These are phyloP conservation scores for Zea luxurians DNA, from an alignment of 176 grass and related monocot species.

Conservation along the genomic window DNA sequence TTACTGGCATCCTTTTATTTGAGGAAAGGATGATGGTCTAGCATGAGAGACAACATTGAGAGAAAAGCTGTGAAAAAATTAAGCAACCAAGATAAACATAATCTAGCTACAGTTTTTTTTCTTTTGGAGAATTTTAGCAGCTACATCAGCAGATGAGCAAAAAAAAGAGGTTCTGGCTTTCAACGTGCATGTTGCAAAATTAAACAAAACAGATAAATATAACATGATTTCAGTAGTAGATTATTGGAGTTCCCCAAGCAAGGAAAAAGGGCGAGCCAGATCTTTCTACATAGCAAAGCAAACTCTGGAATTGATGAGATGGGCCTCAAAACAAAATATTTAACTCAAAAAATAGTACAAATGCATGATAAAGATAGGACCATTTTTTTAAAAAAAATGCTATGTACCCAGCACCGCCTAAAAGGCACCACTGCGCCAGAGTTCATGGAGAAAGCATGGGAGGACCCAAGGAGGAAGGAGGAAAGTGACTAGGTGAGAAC, in stretches of 20 bases:
- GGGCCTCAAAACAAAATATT: neutral
- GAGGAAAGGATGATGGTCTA: slow-evolving; percentile 57
- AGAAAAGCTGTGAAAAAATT: slow-evolving; percentile 30
- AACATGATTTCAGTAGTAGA: neutral
- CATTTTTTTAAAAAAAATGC: neutral
- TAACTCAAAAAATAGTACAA: neutral
- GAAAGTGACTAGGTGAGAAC: neutral
- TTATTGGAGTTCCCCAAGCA: no score
- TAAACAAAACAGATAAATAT: slow-evolving; percentile 8
- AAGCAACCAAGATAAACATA: slow-evolving; percentile 9
- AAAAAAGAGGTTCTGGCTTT: neutral
- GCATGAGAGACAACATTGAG: slow-evolving; percentile 39
- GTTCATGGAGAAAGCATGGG: neutral
- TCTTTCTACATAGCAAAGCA: slow-evolving; percentile 9
- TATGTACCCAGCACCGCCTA: neutral
- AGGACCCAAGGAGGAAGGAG: neutral
- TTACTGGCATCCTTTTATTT: slow-evolving; percentile 62
- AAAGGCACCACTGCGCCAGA: neutral
- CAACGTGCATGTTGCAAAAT: neutral
- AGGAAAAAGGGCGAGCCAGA: no score
- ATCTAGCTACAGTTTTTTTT: neutral
- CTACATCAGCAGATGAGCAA: neutral
- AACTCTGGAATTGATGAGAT: slow-evolving; percentile 7
- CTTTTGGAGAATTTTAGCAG: neutral
- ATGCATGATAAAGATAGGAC: neutral